These are phyloP conservation scores for Colletotrichum limetticola DNA, from an alignment of 2,329 filamentous ascomycete genomes.

Conservation along the genomic window DNA sequence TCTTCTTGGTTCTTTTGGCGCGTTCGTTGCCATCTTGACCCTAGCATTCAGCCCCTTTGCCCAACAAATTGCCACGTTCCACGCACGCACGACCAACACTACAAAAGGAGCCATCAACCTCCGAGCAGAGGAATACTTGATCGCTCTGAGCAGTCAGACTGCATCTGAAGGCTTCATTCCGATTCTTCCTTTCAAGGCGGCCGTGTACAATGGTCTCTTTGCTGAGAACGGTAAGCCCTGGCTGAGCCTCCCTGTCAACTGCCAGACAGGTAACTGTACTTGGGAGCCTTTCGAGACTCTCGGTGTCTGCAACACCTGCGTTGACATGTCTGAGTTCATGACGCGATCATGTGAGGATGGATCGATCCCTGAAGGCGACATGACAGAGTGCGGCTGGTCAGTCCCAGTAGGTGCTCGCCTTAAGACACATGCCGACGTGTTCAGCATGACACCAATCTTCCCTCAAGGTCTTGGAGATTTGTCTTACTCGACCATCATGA, in stretches of 20 bases:
- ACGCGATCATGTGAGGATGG: constrained; percentile 38
- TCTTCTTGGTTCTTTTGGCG: constrained; percentile 43
- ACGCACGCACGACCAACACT: constrained; percentile 36
- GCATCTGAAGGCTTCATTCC: constrained; percentile 43
- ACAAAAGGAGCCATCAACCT: constrained; percentile 40
- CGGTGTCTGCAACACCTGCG: constrained; percentile 37
- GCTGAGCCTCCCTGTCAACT: constrained; percentile 31
- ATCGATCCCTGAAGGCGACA: not conserved
- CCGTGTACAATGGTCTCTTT: constrained; percentile 48
- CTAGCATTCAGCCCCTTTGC: constrained; percentile 45
- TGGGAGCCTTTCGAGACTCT: constrained; percentile 38
- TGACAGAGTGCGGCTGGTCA: constrained; percentile 43
- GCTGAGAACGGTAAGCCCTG: constrained; percentile 43
- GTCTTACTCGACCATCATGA: constrained; percentile 45
- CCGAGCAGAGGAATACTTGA: constrained; percentile 42
- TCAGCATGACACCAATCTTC: constrained; percentile 46
- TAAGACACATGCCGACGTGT: constrained; percentile 40
- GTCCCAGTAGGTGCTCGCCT: constrained; percentile 41
- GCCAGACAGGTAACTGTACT: constrained; percentile 37
- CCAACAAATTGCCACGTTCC: constrained; percentile 45
- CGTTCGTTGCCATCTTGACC: constrained; percentile 41
- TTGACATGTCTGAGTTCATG: constrained; percentile 42
- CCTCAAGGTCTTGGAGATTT: constrained; percentile 39
- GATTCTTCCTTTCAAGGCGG: constrained; percentile 45
- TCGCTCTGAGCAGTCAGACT: constrained; percentile 39